These are phyloP conservation scores for Bruguiera parviflora DNA, from an alignment of 345 rosid species.

Conservation along the genomic window DNA sequence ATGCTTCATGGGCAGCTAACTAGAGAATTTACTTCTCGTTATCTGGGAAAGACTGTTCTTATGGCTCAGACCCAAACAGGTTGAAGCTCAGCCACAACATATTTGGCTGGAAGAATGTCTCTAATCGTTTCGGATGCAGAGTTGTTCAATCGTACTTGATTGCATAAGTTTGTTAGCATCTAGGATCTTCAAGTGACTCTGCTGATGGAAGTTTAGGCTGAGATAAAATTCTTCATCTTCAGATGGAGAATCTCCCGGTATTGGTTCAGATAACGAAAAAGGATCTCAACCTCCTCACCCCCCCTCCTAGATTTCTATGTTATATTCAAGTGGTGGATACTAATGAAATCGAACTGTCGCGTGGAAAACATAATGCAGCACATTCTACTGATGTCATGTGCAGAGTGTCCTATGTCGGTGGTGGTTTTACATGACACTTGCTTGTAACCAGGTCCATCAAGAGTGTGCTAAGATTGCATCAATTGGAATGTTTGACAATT, in stretches of 20 bases:
- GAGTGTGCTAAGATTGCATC: too few species aligned
- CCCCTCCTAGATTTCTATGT: constrained; percentile 18
- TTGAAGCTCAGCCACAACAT: not conserved
- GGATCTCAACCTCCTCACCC: constrained; percentile 35
- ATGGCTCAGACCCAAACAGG: not conserved
- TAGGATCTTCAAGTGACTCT: not conserved
- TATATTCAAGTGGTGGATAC: constrained; percentile 13
- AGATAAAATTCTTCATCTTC: not conserved
- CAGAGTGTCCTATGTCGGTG: too few species aligned
- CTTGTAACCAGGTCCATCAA: too few species aligned
- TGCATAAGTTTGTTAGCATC: not conserved
- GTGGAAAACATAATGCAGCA: constrained; percentile 17
- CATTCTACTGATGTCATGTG: constrained; percentile 15
- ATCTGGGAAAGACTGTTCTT: not conserved
- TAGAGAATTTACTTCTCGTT: not conserved
- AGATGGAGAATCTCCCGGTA: constrained; percentile 28
- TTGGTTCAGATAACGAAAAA: constrained; percentile 21
- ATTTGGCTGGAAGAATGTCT: not conserved
- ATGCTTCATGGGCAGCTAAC: not conserved
- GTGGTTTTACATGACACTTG: too few species aligned
- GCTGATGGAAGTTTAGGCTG: not conserved
- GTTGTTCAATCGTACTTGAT: not conserved
- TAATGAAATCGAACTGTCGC: constrained; percentile 36
- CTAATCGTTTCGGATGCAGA: not conserved
- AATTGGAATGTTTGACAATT: too few species aligned